These are phyloP conservation scores for Yarrowia yakushimensis DNA, from an alignment of 805 yeast genomes.

Conservation along the genomic window DNA sequence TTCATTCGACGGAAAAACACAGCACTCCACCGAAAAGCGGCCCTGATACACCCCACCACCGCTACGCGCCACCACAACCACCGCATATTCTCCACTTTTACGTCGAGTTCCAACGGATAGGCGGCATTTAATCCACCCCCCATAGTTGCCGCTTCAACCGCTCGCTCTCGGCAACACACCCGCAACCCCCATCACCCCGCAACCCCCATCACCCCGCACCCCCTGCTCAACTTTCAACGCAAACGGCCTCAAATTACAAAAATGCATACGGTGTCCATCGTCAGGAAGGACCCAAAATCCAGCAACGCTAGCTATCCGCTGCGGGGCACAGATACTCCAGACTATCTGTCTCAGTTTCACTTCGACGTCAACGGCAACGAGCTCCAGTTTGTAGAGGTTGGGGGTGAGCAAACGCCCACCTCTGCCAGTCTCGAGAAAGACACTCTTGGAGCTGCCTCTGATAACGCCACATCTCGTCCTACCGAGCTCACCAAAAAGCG, in stretches of 20 bases:
- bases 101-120: neutral
- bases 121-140: neutral
- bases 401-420: neutral
- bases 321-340: conserved; percentile 18
- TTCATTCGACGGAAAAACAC: neutral
- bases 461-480: neutral
- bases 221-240: neutral
- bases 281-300: conserved; percentile 14
- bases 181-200: neutral
- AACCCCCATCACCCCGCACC: neutral
- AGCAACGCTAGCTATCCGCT: conserved; percentile 21
- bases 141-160: neutral
- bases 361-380: conserved; percentile 23
- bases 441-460: neutral
- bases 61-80: neutral
- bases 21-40: neutral
- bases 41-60: neutral
- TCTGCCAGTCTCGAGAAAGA: neutral
- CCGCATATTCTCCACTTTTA: neutral
- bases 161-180: neutral
- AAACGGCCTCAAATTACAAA: neutral
- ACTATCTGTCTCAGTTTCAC: conserved; percentile 21
- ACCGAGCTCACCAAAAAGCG: conserved; percentile 9
- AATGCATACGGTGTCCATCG: conserved; percentile 22
- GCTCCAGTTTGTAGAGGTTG: conserved; percentile 18